Percentiles rank a stretch among this genome's conserved stretches.
These are phyloP conservation scores for Xylaria hypoxylon DNA, from an alignment of 2,329 filamentous ascomycete species.

Conservation along the genomic window DNA sequence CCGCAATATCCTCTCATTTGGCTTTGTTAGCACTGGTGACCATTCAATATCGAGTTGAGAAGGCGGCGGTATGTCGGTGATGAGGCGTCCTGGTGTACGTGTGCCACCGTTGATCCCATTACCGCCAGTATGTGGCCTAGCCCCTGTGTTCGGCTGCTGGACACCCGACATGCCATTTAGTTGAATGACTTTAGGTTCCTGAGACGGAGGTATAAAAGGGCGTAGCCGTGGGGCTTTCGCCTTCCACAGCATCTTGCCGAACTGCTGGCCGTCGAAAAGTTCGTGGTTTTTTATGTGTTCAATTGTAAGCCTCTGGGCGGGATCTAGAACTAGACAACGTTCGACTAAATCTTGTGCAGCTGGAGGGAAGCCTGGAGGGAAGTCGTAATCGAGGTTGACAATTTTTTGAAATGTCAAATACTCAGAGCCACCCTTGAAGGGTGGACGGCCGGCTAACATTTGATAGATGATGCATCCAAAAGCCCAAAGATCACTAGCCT, in stretches of 20 bases:
- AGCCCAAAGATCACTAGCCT: conserved; percentile 97
- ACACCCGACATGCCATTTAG: conserved; percentile 67
- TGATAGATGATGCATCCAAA: conserved; percentile 99
- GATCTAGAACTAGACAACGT: conserved; percentile 89
- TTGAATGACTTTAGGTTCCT: conserved; percentile 80
- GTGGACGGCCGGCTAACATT: conserved; percentile 91
- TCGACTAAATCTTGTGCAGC: conserved; percentile 91
- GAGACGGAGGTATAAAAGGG: conserved; percentile 80
- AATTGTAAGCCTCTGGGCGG: conserved; percentile 83
- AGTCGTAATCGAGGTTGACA: conserved; percentile 92
- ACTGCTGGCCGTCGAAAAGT: conserved; percentile 89
- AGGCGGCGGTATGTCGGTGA: conserved; percentile 95
- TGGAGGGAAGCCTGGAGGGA: conserved; percentile 86
- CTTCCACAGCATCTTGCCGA: conserved; percentile 89
- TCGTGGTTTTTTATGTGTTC: conserved; percentile 97
- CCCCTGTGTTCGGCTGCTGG: conserved; percentile 45
- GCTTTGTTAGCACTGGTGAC: conserved; percentile 92
- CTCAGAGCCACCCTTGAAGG: conserved; percentile 95
- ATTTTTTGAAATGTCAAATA: conserved; percentile 99
- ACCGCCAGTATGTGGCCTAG: conserved; percentile 52
- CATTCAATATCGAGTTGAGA: conserved; percentile 98
- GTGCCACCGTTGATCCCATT: conserved; percentile 59
- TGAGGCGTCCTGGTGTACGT: conserved; percentile 80
- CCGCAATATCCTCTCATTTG: conserved; percentile 94
- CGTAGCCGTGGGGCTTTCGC: conserved; percentile 88